Evolutionary conservation across 169 alveolate genomes (phyloP).

Genomic region (Eimeria brunetti): DNA sequence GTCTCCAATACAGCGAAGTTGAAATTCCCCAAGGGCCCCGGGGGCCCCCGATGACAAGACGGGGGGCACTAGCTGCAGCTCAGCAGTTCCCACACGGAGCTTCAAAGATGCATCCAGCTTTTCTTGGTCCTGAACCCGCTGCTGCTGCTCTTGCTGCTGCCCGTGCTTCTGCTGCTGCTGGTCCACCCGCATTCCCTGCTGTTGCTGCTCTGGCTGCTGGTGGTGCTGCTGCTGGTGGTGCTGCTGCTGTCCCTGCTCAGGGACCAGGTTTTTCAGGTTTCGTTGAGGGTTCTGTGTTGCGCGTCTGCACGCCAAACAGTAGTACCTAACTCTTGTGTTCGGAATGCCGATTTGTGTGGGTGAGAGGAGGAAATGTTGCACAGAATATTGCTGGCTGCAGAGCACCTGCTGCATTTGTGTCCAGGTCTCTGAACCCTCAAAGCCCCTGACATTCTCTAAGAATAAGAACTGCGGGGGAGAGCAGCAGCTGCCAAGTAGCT

Average conservation of each 20-base stretch:
- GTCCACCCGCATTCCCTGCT: background rate
- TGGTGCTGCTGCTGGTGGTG: background rate
- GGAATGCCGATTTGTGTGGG: conserved; percentile 89
- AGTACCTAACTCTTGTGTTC: conserved; percentile 89
- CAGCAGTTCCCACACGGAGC: background rate
- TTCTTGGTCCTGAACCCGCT: background rate
- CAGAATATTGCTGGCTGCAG: conserved; percentile 73
- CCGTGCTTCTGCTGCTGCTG: background rate
- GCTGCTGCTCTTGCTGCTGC: background rate
- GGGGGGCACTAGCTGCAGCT: conserved; percentile 53
- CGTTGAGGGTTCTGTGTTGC: background rate
- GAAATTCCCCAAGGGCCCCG: background rate
- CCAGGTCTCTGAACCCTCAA: conserved; percentile 87
- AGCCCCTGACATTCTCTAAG: conserved; percentile 88
- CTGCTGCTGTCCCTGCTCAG: conserved; percentile 11
- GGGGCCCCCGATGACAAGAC: background rate
- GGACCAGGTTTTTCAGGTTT: background rate
- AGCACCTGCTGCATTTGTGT: conserved; percentile 79
- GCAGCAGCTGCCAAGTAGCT: conserved; percentile 76
- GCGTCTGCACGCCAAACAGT: conserved; percentile 86
- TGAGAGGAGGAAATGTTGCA: conserved; percentile 86
- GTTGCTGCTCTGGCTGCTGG: conserved; percentile 1
- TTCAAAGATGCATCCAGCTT: background rate
- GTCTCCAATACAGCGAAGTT: background rate
- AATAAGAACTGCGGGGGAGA: conserved; percentile 85